Percentiles rank a stretch among this genome's conserved stretches.
Conservation (phyloP, 768 basidiomycete genomes). For the Trichaptum fuscoviolaceum region DNA sequence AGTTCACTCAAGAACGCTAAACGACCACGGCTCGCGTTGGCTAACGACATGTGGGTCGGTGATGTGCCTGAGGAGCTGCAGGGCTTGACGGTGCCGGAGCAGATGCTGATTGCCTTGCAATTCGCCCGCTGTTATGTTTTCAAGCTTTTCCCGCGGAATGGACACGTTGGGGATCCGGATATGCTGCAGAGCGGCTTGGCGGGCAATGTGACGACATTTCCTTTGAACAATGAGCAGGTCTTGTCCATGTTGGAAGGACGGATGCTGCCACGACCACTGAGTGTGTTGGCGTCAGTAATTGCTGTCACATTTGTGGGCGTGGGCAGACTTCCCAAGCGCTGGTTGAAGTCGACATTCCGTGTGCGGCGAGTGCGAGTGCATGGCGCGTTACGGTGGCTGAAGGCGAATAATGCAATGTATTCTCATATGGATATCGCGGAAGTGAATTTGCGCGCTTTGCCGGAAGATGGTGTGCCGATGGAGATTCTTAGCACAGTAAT, state of each 20-base stretch:
- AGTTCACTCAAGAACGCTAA: neutral
- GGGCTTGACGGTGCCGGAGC: conserved; percentile 31
- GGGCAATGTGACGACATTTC: conserved; percentile 31
- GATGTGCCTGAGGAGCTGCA: conserved; percentile 23
- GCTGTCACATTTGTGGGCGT: conserved; percentile 31
- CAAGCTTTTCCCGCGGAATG: conserved; percentile 32
- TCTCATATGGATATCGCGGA: conserved; percentile 22
- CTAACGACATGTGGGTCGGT: conserved; percentile 39
- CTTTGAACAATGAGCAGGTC: conserved; percentile 23
- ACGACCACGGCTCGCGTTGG: conserved; percentile 23
- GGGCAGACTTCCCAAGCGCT: conserved; percentile 21
- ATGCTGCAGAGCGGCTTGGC: conserved; percentile 24
- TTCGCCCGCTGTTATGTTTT: conserved; percentile 30
- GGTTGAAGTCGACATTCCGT: conserved; percentile 25
- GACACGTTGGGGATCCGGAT: conserved; percentile 7
- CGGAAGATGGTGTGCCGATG: conserved; percentile 29
- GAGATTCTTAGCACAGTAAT: conserved; percentile 20
- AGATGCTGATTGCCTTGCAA: conserved; percentile 26
- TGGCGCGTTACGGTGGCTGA: conserved; percentile 31
- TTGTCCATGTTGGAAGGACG: conserved; percentile 28
- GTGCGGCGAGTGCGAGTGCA: conserved; percentile 26
- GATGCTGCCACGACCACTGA: conserved; percentile 26
- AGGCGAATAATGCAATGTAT: conserved; percentile 28
- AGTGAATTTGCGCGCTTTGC: conserved; percentile 18
- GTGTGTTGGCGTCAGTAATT: conserved; percentile 27